Evolutionary conservation across 116 monocot genomes (phyloP), one percentile per base, ranked within the genome.

Genomic region (Dioscorea cayenensis): DNA sequence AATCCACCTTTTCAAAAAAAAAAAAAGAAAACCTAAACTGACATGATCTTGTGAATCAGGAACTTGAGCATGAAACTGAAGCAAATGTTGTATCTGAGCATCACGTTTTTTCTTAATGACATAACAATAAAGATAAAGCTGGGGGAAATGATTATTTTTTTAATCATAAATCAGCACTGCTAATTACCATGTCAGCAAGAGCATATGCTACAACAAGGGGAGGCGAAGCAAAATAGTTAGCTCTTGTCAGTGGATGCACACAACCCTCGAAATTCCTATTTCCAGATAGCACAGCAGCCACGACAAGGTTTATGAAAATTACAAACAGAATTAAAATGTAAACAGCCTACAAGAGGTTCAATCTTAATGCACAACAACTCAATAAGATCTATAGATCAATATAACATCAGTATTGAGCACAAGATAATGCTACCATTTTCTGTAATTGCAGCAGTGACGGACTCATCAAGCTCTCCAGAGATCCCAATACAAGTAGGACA

Each of bases 401-500:
- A 43, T 43, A 43, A 12, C 43, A 43, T 10, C 16, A 55, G 17
- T n/a, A 65, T 35, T 32, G 49, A 25, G 12, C 63, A 75, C n/a
- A 55, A 4, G 17, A 55, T 18, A 16, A 55, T 11, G 5, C 14
- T 73, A 85, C 86, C 92, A 85, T 86, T 43, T 43, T 90, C 87
- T 4, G 85, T 66, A 36, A 94, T 90, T 64, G 90, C 85, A 51
- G 81, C 68, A 50, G 87, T 71, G 28, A 90, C 80, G 52, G 87
- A 68, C 22, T 85, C 87, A 76, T 90, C 84, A 73, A 94, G 85
- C 25, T 94, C 94, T 36, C 94, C 94, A 61, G 90, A 90, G 72
- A 90, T 90, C 16, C 86, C 94, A 63, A 94, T 86, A 28, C 90
- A 94, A 52, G 90, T 90, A 32, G 94, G 86, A 74, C 94, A 94